Conservation (phyloP, 1,284 basidiomycete species). For the Cerioporus squamosus region DNA sequence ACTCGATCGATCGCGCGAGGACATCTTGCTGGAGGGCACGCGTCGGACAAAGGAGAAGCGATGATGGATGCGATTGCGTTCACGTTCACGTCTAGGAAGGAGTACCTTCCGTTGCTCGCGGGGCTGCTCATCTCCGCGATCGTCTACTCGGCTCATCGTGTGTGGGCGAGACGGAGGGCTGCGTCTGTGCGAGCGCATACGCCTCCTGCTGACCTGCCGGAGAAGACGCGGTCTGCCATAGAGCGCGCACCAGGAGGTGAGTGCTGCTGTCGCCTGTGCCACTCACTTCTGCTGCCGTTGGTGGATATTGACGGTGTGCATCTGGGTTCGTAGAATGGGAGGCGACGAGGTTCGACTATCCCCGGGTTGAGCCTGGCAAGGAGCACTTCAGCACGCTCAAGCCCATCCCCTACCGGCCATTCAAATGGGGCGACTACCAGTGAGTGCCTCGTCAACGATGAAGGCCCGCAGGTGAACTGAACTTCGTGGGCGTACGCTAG, state of each 20-base stretch:
- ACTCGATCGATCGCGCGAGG: too few species aligned
- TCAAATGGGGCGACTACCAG: constrained; percentile 67
- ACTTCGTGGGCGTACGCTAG: constrained; percentile 36
- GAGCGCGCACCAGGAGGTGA: constrained; percentile 18
- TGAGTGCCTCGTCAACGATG: constrained; percentile 41
- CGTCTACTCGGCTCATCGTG: neutral
- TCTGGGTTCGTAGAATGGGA: constrained; percentile 27
- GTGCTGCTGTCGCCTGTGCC: neutral
- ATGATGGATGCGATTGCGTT: too few species aligned
- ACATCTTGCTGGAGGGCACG: too few species aligned
- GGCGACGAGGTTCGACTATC: constrained; percentile 51
- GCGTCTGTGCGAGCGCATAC: neutral
- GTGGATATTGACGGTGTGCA: neutral
- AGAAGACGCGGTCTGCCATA: constrained; percentile 2
- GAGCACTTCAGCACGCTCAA: constrained; percentile 46
- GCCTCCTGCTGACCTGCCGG: neutral
- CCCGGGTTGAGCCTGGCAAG: constrained; percentile 46
- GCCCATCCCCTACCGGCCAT: constrained; percentile 67
- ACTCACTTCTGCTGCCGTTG: neutral
- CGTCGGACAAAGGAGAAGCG: too few species aligned
- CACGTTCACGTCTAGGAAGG: too few species aligned
- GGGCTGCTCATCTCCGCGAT: neutral
- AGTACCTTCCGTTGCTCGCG: too few species aligned
- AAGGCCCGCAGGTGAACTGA: neutral
- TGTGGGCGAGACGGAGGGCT: neutral